Base-by-base conservation (phyloP, 2,329 filamentous ascomycete species). In the Sporothrix sp. region DNA sequence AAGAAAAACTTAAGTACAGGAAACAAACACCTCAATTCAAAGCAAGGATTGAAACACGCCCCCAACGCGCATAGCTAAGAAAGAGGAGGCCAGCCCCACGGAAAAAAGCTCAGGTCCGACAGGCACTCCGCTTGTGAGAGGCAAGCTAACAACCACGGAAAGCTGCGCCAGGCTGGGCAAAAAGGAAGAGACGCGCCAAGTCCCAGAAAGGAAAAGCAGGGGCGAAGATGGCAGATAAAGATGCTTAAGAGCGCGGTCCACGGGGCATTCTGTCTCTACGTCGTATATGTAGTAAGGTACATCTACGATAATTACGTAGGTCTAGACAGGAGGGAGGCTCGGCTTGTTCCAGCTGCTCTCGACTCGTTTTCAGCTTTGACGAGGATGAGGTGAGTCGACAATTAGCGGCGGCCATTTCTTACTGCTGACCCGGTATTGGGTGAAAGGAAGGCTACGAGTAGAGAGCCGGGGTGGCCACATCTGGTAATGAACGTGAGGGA, bases 101-200 rank as follows among this genome's bases (percentile, higher is more conserved):
- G 10, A 43, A 35, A 33, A 45, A 23, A 23, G 16, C 18, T 23
- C 42, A 45, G 13, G 42, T 28, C 42, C 18, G 28, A 13, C n/a
- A 8, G 18, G 5, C n/a, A 45, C 40, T 45, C 42, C 28, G 30
- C 28, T 13, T 16, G 18, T 20, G 10, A 35, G 14, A 14, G 16
- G 28, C 21, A 47, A 30, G 44, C 33, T 30, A 28, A 38, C 21
- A 35, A 43, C 13, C 20, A n/a, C 20, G 18, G 33, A 13, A n/a
- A 47, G n/a, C 44, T 37, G 44, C 44, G 44, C 33, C 44, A 47
- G 43, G n/a, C 44, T 47, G n/a, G 32, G 23, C 33, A 37, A 37
- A 47, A 14, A 36, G n/a, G 32, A 33, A 48, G 23, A 27, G 23
- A 30, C 44, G 44, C 44, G 32, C 13, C n/a, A 11, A n/a, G n/a